A percentile compares a stretch with the other conserved stretches of the same genome.
These are phyloP conservation scores for Trametes hirsuta DNA, from an alignment of 1,284 basidiomycete species.

Conservation along the genomic window DNA sequence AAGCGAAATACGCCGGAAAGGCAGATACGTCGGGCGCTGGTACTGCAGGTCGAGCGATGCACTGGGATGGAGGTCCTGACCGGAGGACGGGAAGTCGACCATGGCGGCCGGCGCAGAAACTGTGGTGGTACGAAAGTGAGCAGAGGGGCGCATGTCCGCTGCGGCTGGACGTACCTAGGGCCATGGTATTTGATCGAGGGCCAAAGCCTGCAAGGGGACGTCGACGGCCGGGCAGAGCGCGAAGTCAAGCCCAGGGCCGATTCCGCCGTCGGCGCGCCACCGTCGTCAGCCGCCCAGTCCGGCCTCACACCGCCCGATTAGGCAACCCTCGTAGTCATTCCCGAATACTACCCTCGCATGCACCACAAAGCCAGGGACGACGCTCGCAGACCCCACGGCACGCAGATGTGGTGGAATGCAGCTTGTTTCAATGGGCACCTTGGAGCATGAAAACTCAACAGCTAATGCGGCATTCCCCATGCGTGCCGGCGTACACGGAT, in stretches of 20 bases:
- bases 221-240: slow-evolving; percentile 7
- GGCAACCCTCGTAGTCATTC: slow-evolving; percentile 10
- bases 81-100: slow-evolving; percentile 38
- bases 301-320: slow-evolving; percentile 12
- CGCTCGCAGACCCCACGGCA: background rate
- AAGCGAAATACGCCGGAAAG: slow-evolving; percentile 78
- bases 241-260: background rate
- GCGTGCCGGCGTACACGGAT: background rate
- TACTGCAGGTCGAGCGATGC: slow-evolving; percentile 26
- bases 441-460: background rate
- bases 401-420: background rate
- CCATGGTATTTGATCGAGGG: slow-evolving; percentile 10
- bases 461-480: background rate
- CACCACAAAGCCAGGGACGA: background rate
- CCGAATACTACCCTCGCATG: background rate
- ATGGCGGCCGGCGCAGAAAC: slow-evolving; percentile 28
- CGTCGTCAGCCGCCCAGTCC: slow-evolving; percentile 24
- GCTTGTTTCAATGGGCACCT: background rate
- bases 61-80: slow-evolving; percentile 25
- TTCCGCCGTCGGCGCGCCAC: slow-evolving; percentile 18
- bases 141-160: background rate
- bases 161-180: slow-evolving; percentile 14
- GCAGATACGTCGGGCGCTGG: slow-evolving; percentile 50
- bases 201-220: slow-evolving; percentile 3
- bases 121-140: slow-evolving; percentile 5